Evolutionary conservation across 1,284 basidiomycete genomes (phyloP), one percentile per base, ranked within the genome.

Genomic region (Sporisorium iseilematis-ciliati): DNA sequence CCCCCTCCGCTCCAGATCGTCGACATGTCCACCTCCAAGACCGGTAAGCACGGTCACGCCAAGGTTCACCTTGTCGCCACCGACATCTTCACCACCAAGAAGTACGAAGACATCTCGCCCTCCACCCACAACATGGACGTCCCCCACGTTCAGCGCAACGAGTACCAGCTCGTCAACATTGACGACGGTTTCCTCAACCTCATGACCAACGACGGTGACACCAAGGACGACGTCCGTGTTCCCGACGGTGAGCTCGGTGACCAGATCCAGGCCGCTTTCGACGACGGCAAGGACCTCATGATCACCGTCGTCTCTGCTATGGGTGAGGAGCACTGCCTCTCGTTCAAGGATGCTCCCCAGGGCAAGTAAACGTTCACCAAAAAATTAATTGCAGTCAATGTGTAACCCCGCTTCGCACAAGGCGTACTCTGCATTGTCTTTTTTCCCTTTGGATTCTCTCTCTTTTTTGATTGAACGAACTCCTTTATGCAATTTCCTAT

Each of bases 101-200:
- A 78, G 77, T 65, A 54, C 60, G 96, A 99, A 90, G 96, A 98
- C 90, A 95, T 98, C 87, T 96, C 88, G 82, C 96, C 96, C 85
- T 99, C 97, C 84, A 97, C 94, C 85, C 94, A 97, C 90, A 97
- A 97, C 89, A 93, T 98, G 93, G 95, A 97, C 85, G 96, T 98
- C 84, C 96, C 96, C 87, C 92, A 97, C 88, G 95, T 99, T 86
- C 80, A 65, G 64, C 93, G 96, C 87, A 90, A 89, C 73, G 97
- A 99, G 91, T 98, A 91, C 90, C 90, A 92, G 86, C 91, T 99
- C 84, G 92, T 94, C 86, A 86, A 87, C 86, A 85, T 86, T 77
- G 78, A 86, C 80, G 86, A 87, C 69, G 86, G 91, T 79, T 97
- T 92, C 91, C 91, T 99, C 85, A 97, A 95, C 90, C 90, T 99